Percentiles rank a stretch among this genome's conserved stretches.
Evolutionary conservation across 345 rosid species (phyloP).

Genomic region (Lagerstroemia speciosa): DNA sequence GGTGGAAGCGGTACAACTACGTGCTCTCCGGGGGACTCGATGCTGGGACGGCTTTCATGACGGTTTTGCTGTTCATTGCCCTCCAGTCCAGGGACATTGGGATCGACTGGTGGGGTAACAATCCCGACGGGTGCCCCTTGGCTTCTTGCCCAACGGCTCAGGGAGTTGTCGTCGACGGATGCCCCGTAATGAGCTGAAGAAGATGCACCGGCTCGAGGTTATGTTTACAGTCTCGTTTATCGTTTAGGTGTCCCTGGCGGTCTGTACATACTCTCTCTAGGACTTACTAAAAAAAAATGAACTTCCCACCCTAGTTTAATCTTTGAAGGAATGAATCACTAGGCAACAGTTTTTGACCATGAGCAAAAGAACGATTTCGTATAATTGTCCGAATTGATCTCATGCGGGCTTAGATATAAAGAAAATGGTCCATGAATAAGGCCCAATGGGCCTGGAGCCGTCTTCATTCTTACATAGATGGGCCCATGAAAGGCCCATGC

Average conservation of each 20-base stretch:
- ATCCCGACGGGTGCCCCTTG: conserved; percentile 44
- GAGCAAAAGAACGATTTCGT: neutral
- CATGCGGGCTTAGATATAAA: too few species aligned
- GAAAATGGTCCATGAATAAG: too few species aligned
- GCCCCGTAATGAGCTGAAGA: conserved; percentile 33
- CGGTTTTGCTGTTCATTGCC: conserved; percentile 39
- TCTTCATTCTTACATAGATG: too few species aligned
- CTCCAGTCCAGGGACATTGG: conserved; percentile 32
- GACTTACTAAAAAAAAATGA: neutral
- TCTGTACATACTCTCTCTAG: neutral
- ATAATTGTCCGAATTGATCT: too few species aligned
- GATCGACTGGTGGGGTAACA: conserved; percentile 70
- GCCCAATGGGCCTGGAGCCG: too few species aligned
- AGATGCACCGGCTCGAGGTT: neutral
- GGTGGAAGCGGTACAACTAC: conserved; percentile 69
- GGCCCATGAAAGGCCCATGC: too few species aligned
- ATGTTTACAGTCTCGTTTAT: neutral
- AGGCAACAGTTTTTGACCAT: neutral
- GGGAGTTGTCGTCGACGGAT: conserved; percentile 40
- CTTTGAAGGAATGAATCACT: neutral
- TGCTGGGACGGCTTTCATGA: conserved; percentile 72
- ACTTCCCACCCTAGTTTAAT: neutral
- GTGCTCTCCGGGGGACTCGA: conserved; percentile 66
- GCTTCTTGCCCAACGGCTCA: conserved; percentile 68
- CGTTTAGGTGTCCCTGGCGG: neutral